phyloP scores from a whole-genome alignment of 805 yeast genomes.

The Groenewaldozyma salmanticensis region DNA sequence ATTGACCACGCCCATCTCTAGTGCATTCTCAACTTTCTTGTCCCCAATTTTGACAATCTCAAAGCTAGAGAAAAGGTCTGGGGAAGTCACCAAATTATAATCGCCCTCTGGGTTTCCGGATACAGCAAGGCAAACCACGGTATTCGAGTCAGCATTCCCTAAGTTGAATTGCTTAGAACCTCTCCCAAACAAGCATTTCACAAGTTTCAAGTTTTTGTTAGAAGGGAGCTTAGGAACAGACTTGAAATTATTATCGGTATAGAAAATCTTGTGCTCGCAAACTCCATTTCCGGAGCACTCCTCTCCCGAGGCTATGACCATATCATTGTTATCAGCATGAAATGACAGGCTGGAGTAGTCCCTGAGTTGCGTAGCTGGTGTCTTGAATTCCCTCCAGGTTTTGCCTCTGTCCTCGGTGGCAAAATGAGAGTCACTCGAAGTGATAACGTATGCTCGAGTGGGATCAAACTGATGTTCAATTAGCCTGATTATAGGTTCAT shows the following conservation, averaged over 20 bases:
- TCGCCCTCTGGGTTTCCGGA: slow-evolving; percentile 22
- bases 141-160: slow-evolving; percentile 22
- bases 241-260: slow-evolving; percentile 39
- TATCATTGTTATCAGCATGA: slow-evolving; percentile 32
- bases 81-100: slow-evolving; percentile 29
- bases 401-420: slow-evolving; percentile 34
- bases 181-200: slow-evolving; percentile 14
- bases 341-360: slow-evolving; percentile 24
- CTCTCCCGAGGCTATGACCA: slow-evolving; percentile 30
- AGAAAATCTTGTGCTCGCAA: slow-evolving; percentile 33
- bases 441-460: slow-evolving; percentile 32
- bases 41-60: slow-evolving; percentile 26
- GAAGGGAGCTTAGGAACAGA: slow-evolving; percentile 24
- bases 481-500: slow-evolving; percentile 17
- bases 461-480: slow-evolving; percentile 32
- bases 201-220: slow-evolving; percentile 22
- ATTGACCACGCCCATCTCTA: slow-evolving; percentile 29
- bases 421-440: slow-evolving; percentile 28
- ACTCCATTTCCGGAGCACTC: slow-evolving; percentile 24
- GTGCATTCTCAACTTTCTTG: slow-evolving; percentile 24
- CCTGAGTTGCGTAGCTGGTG: slow-evolving; percentile 23
- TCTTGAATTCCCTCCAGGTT: slow-evolving; percentile 32
- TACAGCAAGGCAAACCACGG: slow-evolving; percentile 36
- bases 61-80: slow-evolving; percentile 36
- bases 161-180: slow-evolving; percentile 19